Evolutionary conservation across 1,284 basidiomycete genomes (phyloP).

Genomic region (Hemileia vastatrix): DNA sequence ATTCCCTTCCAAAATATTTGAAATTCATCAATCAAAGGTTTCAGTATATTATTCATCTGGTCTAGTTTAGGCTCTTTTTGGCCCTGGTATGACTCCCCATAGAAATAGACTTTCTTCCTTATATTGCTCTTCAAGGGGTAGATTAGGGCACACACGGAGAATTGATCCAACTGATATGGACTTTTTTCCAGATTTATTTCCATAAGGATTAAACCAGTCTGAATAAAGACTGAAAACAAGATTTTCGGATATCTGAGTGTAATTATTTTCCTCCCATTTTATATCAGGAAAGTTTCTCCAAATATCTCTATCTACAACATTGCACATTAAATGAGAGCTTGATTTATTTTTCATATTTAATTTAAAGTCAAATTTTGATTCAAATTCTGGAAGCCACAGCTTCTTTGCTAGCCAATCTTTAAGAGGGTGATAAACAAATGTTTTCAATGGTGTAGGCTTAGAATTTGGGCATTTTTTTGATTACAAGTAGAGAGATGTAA

Average conservation of each 20-base stretch:
- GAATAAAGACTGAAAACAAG: conserved; percentile 8
- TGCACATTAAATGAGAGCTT: background rate
- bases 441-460: background rate
- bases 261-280: background rate
- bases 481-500: background rate
- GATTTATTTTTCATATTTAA: background rate
- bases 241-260: background rate
- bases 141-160: conserved; percentile 1
- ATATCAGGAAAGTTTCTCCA: background rate
- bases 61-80: conserved; percentile 4
- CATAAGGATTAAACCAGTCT: conserved; percentile 16
- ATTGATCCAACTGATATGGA: conserved; percentile 1
- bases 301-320: background rate
- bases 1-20: conserved; percentile 1
- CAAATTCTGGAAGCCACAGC: background rate
- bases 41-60: conserved; percentile 3
- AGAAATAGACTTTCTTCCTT: conserved; percentile 6
- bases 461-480: background rate
- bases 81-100: background rate
- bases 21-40: conserved; percentile 2
- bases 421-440: background rate
- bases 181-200: background rate
- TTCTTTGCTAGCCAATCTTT: background rate
- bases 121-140: conserved; percentile 1
- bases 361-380: background rate